phyloP scores from a whole-genome alignment of 345 rosid genomes.

The Gossypium mustelinum region DNA sequence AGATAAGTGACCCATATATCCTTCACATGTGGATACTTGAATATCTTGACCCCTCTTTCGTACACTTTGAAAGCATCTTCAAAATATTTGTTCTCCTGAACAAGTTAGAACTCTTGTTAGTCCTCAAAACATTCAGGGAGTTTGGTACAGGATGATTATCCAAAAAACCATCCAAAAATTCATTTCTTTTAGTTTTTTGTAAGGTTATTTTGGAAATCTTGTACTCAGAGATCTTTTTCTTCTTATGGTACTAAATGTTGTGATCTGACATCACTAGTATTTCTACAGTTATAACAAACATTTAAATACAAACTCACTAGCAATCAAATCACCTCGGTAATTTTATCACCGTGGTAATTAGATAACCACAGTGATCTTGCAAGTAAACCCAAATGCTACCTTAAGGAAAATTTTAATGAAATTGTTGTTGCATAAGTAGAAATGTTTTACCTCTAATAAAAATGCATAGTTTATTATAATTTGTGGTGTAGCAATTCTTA shows the following conservation, averaged over 20 bases:
- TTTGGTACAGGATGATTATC: neutral
- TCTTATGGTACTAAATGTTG: neutral
- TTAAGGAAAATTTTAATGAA: neutral
- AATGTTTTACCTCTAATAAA: constrained; percentile 57
- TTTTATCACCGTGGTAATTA: neutral
- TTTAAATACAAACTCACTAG: neutral
- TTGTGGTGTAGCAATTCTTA: constrained; percentile 97
- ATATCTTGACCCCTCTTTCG: constrained; percentile 95
- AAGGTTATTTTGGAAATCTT: neutral
- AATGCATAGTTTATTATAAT: constrained; percentile 81
- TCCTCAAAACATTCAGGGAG: neutral
- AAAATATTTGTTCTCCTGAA: constrained; percentile 80
- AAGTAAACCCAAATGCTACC: neutral
- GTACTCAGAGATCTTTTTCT: neutral
- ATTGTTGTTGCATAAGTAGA: neutral
- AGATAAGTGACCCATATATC: constrained; percentile 93
- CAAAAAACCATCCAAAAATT: neutral
- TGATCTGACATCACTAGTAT: neutral
- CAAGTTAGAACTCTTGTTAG: constrained; percentile 12
- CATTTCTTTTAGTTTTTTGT: neutral
- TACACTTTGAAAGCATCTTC: constrained; percentile 99
- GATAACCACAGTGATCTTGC: neutral
- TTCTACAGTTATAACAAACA: neutral
- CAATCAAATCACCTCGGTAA: neutral
- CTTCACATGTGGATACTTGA: constrained; percentile 95